Evolutionary conservation across 1,284 basidiomycete genomes (phyloP).

Genomic region (Trichosporon coremiiforme): DNA sequence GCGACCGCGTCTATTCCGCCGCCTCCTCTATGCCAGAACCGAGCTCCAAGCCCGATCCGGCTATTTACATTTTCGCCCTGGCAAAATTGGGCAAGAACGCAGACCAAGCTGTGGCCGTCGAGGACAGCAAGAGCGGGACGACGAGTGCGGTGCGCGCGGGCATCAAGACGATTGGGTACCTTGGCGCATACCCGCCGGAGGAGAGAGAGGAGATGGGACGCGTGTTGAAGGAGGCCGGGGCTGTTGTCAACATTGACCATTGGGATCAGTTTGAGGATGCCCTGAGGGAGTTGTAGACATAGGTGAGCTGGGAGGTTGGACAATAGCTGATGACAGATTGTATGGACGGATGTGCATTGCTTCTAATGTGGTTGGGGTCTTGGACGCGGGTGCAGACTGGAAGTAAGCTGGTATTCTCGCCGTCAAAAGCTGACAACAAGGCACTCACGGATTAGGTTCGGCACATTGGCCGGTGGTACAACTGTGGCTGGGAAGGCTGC

Average conservation of each 20-base stretch:
- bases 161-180: slow-evolving; percentile 36
- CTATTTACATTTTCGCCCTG: slow-evolving; percentile 36
- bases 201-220: slow-evolving; percentile 30
- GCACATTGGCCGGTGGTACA: no score
- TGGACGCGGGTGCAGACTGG: no score
- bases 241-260: slow-evolving; percentile 34
- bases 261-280: slow-evolving; percentile 33
- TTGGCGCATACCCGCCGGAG: slow-evolving; percentile 35
- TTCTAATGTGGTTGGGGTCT: no score
- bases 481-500: no score
- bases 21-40: slow-evolving; percentile 32
- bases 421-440: no score
- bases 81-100: slow-evolving; percentile 27
- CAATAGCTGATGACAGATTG: background rate
- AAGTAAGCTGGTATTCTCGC: no score
- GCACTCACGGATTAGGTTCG: no score
- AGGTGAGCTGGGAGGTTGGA: background rate
- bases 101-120: slow-evolving; percentile 33
- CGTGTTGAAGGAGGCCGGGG: slow-evolving; percentile 33
- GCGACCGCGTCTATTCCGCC: slow-evolving; percentile 34
- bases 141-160: slow-evolving; percentile 33
- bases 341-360: background rate
- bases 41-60: slow-evolving; percentile 40
- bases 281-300: background rate
- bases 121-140: slow-evolving; percentile 37